A percentile compares a stretch with the other conserved stretches of the same genome.
These are phyloP conservation scores for Calycina marina DNA, from an alignment of 2,329 filamentous ascomycete genomes.

Conservation along the genomic window DNA sequence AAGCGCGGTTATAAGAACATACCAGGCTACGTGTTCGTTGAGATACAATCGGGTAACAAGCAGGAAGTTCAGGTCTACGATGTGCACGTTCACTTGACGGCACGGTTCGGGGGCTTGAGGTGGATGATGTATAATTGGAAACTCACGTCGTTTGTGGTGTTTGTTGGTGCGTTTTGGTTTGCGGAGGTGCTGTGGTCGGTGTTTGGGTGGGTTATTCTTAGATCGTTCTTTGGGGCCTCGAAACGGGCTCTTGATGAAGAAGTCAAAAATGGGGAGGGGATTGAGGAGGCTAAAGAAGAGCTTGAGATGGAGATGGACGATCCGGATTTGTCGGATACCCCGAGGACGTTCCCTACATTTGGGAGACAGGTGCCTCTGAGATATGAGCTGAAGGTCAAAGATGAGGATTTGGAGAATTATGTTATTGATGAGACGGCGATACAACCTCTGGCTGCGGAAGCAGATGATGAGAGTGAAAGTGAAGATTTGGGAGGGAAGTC, in stretches of 20 bases:
- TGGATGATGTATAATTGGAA: constrained; percentile 83
- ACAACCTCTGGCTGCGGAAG: constrained; percentile 26
- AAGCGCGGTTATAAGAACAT: constrained; percentile 24
- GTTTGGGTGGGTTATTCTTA: constrained; percentile 44
- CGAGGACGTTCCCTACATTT: constrained; percentile 30
- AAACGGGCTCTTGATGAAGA: constrained; percentile 4
- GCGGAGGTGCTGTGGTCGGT: constrained; percentile 55
- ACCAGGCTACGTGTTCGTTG: constrained; percentile 36
- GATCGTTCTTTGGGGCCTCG: constrained; percentile 5
- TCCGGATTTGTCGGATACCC: constrained; percentile 27
- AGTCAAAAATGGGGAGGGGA: constrained; percentile 1
- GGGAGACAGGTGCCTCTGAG: constrained; percentile 28
- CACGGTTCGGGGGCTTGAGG: constrained; percentile 59
- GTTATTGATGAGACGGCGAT: constrained; percentile 13
- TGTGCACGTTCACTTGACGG: constrained; percentile 52
- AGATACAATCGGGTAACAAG: constrained; percentile 23
- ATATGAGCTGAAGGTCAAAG: constrained; percentile 22
- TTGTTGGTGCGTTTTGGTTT: constrained; percentile 62
- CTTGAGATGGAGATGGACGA: constrained; percentile 17
- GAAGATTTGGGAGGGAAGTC: constrained; percentile 23
- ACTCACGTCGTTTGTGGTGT: constrained; percentile 50
- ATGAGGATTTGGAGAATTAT: constrained; percentile 16
- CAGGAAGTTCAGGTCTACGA: constrained; percentile 64
- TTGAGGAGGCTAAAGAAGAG: constrained; percentile 13
- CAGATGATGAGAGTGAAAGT: constrained; percentile 34